phyloP scores from a whole-genome alignment of 1,284 basidiomycete species.

The Afroboletus lepidellus region DNA sequence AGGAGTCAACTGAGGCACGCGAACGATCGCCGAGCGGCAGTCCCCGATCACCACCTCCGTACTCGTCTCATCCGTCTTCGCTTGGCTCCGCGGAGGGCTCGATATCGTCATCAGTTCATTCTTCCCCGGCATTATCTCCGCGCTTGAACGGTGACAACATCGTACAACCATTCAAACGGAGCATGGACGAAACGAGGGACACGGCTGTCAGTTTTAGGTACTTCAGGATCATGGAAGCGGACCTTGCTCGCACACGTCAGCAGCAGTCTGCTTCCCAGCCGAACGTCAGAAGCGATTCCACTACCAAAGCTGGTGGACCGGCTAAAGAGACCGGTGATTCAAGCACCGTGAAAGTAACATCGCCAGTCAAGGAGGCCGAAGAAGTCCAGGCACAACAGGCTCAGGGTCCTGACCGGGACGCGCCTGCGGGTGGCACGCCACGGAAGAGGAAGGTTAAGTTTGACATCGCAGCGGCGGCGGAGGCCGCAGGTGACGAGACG shows the following conservation, averaged over 20 bases:
- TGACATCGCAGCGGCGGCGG: slow-evolving; percentile 55
- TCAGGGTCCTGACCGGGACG: slow-evolving; percentile 17
- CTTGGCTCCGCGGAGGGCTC: slow-evolving; percentile 28
- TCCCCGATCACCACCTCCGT: slow-evolving; percentile 34
- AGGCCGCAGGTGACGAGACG: slow-evolving; percentile 45
- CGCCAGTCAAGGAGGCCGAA: slow-evolving; percentile 10
- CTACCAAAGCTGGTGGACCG: slow-evolving; percentile 16
- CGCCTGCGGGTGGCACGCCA: slow-evolving; percentile 22
- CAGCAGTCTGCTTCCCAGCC: slow-evolving; percentile 24
- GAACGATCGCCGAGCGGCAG: slow-evolving; percentile 16
- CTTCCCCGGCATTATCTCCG: slow-evolving; percentile 32
- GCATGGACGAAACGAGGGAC: slow-evolving; percentile 60
- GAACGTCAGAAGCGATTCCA: slow-evolving; percentile 12
- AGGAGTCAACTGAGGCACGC: slow-evolving; percentile 9
- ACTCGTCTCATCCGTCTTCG: slow-evolving; percentile 34
- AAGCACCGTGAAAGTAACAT: slow-evolving; percentile 12
- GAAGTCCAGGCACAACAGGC: slow-evolving; percentile 9
- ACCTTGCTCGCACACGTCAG: slow-evolving; percentile 41
- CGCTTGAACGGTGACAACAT: slow-evolving; percentile 34
- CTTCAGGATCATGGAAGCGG: slow-evolving; percentile 59
- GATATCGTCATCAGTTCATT: slow-evolving; percentile 35
- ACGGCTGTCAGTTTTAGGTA: slow-evolving; percentile 67
- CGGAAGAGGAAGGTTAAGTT: slow-evolving; percentile 73
- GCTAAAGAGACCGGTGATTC: slow-evolving; percentile 12
- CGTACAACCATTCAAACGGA: slow-evolving; percentile 50